Conservation (phyloP, 129 eudicot species). For the Flaveria brownii region DNA sequence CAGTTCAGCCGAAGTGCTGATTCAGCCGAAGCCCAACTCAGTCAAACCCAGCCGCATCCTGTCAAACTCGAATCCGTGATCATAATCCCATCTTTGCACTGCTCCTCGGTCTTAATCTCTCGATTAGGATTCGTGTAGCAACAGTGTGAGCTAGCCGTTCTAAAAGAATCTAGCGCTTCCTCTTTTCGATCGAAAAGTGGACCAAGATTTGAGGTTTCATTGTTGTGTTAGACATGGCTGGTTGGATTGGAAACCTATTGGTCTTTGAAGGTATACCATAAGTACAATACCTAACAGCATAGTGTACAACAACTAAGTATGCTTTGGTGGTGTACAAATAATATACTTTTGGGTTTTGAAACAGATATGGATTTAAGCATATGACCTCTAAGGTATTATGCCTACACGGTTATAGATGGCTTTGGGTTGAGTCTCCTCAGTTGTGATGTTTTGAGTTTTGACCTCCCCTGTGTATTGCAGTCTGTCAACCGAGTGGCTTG, state of each 20-base stretch:
- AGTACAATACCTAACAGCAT: no score
- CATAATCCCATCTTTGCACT: no score
- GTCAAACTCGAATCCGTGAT: no score
- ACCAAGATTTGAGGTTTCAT: neutral
- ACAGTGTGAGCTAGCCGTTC: no score
- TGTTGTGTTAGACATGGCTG: neutral
- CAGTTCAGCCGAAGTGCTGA: no score
- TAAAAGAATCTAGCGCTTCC: no score
- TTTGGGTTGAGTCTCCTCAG: neutral
- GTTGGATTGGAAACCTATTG: neutral
- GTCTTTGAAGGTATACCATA: neutral
- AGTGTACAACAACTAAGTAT: neutral
- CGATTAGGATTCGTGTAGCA: no score
- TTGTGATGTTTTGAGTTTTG: neutral
- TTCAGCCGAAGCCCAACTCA: no score
- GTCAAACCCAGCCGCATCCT: no score
- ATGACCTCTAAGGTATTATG: neutral
- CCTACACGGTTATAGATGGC: neutral
- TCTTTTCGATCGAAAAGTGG: no score
- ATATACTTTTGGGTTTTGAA: neutral
- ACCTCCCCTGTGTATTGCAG: neutral
- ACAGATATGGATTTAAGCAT: neutral
- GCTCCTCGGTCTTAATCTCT: no score
- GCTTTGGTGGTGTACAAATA: neutral
- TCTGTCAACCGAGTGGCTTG: neutral